Conservation (phyloP, 2,329 filamentous ascomycete species). For the Monilinia fructicola region DNA sequence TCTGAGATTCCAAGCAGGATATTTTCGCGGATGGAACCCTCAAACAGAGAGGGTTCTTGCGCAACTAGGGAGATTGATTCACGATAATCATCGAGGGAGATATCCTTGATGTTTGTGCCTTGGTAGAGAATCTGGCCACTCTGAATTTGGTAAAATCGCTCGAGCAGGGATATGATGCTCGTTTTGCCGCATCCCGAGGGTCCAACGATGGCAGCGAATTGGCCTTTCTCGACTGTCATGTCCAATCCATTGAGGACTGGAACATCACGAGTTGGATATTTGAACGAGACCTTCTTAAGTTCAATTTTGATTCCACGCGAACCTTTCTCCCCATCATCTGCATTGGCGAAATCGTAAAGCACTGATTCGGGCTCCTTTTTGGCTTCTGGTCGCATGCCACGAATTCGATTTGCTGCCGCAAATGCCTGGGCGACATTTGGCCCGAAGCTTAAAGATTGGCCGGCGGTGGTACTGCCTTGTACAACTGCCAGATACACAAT, state of each 20-base stretch:
- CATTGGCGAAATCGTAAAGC: slow-evolving; percentile 22
- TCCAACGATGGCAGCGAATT: slow-evolving; percentile 70
- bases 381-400: slow-evolving; percentile 41
- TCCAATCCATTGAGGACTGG: slow-evolving; percentile 60
- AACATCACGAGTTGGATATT: slow-evolving; percentile 57
- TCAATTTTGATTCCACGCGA: slow-evolving; percentile 48
- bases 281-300: slow-evolving; percentile 57
- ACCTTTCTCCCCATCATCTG: slow-evolving; percentile 45
- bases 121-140: slow-evolving; percentile 66
- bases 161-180: slow-evolving; percentile 64
- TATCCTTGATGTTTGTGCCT: slow-evolving; percentile 55
- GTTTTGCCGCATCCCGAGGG: slow-evolving; percentile 51
- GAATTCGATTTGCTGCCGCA: slow-evolving; percentile 59
- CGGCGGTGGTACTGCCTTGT: slow-evolving; percentile 52
- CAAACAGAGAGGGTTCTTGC: slow-evolving; percentile 68
- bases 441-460: slow-evolving; percentile 53
- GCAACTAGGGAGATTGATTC: slow-evolving; percentile 67
- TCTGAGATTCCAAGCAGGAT: slow-evolving; percentile 62
- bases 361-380: slow-evolving; percentile 17
- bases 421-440: slow-evolving; percentile 58
- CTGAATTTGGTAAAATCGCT: slow-evolving; percentile 69
- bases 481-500: slow-evolving; percentile 55
- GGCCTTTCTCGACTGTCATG: slow-evolving; percentile 59
- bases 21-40: slow-evolving; percentile 67
- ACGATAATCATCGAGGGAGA: slow-evolving; percentile 65